phyloP scores from a whole-genome alignment of 176 grass and related monocot species.

The Eragrostis nindensis region DNA sequence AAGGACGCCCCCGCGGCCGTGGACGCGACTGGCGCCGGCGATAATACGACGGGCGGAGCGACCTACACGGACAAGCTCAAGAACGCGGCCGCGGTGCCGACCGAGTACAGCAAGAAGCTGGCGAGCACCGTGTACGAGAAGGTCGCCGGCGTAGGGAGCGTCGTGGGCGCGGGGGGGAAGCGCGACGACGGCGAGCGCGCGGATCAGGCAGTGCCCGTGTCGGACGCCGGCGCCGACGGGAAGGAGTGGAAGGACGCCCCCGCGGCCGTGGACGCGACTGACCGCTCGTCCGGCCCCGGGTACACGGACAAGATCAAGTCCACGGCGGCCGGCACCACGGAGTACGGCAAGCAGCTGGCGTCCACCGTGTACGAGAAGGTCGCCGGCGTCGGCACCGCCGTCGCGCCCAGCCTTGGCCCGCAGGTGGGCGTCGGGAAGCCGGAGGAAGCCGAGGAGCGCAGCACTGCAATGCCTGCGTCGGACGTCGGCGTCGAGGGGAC shows the following conservation, averaged over 20 bases:
- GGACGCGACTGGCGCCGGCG: background rate
- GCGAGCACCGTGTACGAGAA: conserved; percentile 53
- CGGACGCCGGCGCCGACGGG: background rate
- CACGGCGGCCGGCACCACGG: conserved; percentile 38
- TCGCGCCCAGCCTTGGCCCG: conserved; percentile 35
- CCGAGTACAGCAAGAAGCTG: conserved; percentile 61
- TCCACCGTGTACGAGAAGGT: conserved; percentile 54
- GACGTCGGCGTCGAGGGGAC: background rate
- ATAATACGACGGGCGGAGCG: background rate
- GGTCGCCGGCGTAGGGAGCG: conserved; percentile 26
- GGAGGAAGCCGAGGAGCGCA: background rate
- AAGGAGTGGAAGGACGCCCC: conserved; percentile 26
- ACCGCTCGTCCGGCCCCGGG: background rate
- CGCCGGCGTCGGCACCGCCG: conserved; percentile 40
- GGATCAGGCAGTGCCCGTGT: conserved; percentile 3
- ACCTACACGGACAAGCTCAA: conserved; percentile 53
- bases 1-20: conserved; percentile 1
- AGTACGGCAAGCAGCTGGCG: conserved; percentile 62
- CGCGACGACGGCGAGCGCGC: background rate
- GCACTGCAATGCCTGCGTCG: conserved; percentile 18
- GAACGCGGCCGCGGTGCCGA: conserved; percentile 31
- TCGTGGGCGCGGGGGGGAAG: background rate
- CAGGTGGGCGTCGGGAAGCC: background rate
- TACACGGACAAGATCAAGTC: conserved; percentile 60
- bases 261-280: background rate